A percentile compares a stretch with the other conserved stretches of the same genome.
Evolutionary conservation across 306 rosid genomes (phyloP).

Genomic region (Begonia loranthoides): DNA sequence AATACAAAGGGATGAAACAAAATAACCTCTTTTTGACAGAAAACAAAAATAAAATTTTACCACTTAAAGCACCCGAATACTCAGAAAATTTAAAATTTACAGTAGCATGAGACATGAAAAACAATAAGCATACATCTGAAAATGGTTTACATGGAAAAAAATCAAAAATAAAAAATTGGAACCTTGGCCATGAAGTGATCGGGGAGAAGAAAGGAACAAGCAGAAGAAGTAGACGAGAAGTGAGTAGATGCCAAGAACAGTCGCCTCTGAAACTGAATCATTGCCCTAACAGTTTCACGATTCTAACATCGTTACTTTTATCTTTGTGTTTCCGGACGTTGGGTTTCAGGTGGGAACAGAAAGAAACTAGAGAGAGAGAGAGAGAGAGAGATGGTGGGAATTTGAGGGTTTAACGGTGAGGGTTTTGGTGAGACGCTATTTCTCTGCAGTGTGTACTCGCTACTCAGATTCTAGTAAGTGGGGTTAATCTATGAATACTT

Average conservation of each 20-base stretch:
- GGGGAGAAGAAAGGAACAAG: constrained; percentile 25
- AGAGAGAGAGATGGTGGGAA: no score
- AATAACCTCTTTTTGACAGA: background rate
- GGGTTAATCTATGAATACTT: no score
- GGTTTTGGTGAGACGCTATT: no score
- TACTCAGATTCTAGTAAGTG: no score
- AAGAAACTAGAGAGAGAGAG: no score
- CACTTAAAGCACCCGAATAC: background rate
- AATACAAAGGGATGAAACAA: background rate
- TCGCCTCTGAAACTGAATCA: constrained; percentile 50
- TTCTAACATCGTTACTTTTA: constrained; percentile 1
- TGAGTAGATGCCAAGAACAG: constrained; percentile 21
- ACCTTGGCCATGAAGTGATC: constrained; percentile 43
- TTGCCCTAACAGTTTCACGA: constrained; percentile 22
- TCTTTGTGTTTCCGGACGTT: background rate
- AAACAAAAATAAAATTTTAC: background rate
- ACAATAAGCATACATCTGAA: no score
- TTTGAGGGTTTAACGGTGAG: no score
- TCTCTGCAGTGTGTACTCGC: no score
- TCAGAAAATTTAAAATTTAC: background rate
- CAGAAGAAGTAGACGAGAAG: constrained; percentile 12
- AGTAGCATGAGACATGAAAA: background rate
- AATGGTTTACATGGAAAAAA: background rate
- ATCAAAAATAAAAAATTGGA: background rate
- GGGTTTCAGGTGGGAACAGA: no score